Conservation (phyloP, 805 yeast species). For the Zygosaccharomyces pseudorouxii region DNA sequence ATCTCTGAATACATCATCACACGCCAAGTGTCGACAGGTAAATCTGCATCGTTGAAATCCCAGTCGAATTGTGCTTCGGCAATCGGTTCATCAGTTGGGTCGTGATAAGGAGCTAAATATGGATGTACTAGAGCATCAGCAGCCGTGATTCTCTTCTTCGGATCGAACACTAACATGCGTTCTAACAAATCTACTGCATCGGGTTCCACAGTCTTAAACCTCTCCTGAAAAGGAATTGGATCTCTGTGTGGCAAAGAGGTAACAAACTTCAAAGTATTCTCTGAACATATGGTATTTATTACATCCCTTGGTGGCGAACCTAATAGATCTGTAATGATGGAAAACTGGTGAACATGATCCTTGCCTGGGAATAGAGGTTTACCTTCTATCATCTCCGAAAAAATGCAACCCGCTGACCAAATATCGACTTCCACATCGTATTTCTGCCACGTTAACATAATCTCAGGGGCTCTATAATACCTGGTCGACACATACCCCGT, state of each 20-base stretch:
- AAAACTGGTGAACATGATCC: conserved; percentile 97
- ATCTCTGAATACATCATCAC: conserved; percentile 99
- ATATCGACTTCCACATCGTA: conserved; percentile 95
- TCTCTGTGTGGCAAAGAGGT: conserved; percentile 89
- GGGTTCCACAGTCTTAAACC: conserved; percentile 75
- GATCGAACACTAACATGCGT: conserved; percentile 91
- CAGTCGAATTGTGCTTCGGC: conserved; percentile 93
- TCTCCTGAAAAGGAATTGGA: conserved; percentile 79
- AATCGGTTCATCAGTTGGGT: conserved; percentile 94
- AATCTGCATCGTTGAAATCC: conserved; percentile 96
- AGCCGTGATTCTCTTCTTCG: conserved; percentile 89
- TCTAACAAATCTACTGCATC: conserved; percentile 85
- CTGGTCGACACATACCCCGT: conserved; percentile 96
- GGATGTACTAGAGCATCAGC: conserved; percentile 86
- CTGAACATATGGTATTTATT: conserved; percentile 91
- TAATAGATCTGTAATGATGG: conserved; percentile 89
- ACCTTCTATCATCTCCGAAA: conserved; percentile 96
- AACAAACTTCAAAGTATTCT: conserved; percentile 90
- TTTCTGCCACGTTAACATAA: conserved; percentile 98
- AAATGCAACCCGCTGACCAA: conserved; percentile 97
- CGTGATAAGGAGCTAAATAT: conserved; percentile 92
- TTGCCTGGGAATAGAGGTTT: conserved; percentile 96
- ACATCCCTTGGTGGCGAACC: conserved; percentile 98
- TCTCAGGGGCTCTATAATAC: conserved; percentile 96
- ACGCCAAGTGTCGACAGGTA: conserved; percentile 97